Percentiles rank a stretch among this genome's conserved stretches.
phyloP scores from a whole-genome alignment of 2,329 filamentous ascomycete species.

The Ophiostoma quercus region DNA sequence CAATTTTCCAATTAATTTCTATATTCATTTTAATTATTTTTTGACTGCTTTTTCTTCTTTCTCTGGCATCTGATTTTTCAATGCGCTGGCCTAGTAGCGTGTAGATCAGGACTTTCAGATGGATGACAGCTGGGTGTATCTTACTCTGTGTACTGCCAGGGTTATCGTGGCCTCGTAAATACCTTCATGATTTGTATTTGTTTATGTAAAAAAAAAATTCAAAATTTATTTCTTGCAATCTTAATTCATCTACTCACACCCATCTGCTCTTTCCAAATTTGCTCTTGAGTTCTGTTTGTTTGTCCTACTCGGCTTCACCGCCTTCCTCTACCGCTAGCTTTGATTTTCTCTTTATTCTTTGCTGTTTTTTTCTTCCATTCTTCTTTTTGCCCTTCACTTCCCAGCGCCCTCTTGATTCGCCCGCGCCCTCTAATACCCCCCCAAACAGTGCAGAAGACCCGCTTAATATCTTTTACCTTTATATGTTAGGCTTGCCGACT shows the following conservation, averaged over 20 bases:
- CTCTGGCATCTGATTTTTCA: background rate
- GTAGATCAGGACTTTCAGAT: background rate
- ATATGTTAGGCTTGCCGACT: conserved; percentile 5
- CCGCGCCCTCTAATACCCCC: conserved; percentile 9
- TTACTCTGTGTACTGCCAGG: no score
- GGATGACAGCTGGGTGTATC: background rate
- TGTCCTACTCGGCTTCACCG: background rate
- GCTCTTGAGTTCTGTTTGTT: background rate
- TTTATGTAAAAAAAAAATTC: no score
- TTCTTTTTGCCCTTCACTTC: conserved; percentile 13
- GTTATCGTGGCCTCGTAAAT: no score
- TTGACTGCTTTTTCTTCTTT: background rate
- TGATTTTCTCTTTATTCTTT: conserved; percentile 9
- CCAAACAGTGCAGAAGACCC: background rate
- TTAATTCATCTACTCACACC: background rate
- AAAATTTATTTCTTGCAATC: no score
- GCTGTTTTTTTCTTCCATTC: background rate
- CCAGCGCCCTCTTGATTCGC: background rate
- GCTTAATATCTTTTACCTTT: background rate
- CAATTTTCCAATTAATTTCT: background rate
- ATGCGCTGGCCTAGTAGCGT: conserved; percentile 7
- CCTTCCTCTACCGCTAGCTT: background rate
- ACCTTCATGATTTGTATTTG: no score
- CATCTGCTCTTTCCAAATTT: background rate
- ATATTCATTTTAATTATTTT: background rate